These are phyloP conservation scores for Tilletiopsis washingtonensis DNA, from an alignment of 1,284 basidiomycete genomes.

Conservation along the genomic window DNA sequence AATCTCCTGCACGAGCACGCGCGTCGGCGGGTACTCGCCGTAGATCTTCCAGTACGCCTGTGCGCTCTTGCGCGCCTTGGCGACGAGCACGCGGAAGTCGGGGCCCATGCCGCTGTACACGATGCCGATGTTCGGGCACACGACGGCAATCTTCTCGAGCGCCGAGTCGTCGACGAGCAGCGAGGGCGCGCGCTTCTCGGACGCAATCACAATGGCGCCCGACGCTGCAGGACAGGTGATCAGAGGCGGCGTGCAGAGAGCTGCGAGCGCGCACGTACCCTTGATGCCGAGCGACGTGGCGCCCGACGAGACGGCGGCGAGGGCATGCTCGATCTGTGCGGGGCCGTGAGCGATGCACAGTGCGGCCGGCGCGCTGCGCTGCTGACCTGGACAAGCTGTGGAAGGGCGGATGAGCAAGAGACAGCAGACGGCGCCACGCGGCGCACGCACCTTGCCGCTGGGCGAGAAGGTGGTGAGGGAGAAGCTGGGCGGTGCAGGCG, in stretches of 20 bases:
- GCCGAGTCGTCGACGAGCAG: slow-evolving; percentile 95
- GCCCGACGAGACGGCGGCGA: slow-evolving; percentile 77
- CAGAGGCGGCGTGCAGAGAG: slow-evolving; percentile 2
- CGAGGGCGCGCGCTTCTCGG: slow-evolving; percentile 97
- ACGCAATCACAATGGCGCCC: slow-evolving; percentile 97
- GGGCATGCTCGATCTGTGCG: slow-evolving; percentile 91
- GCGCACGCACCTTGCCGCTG: slow-evolving; percentile 63
- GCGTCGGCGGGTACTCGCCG: slow-evolving; percentile 96
- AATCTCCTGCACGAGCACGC: slow-evolving; percentile 91
- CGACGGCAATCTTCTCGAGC: slow-evolving; percentile 85
- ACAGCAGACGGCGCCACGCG: neutral
- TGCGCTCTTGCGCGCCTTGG: slow-evolving; percentile 90
- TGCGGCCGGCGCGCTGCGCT: neutral
- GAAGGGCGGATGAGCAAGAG: neutral
- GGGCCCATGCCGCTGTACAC: slow-evolving; percentile 97
- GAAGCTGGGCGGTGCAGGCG: slow-evolving; percentile 58
- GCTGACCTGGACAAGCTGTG: neutral
- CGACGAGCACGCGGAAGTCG: slow-evolving; percentile 88
- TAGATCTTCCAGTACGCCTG: slow-evolving; percentile 99
- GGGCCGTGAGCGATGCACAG: slow-evolving; percentile 6
- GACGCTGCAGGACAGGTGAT: slow-evolving; percentile 57
- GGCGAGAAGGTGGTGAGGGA: slow-evolving; percentile 98
- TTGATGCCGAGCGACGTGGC: slow-evolving; percentile 98
- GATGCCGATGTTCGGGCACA: slow-evolving; percentile 98
- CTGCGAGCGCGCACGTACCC: slow-evolving; percentile 56